A percentile compares a stretch with the other conserved stretches of the same genome.
Conservation (phyloP, 1,139 yeast genomes). For the Kazachstania sp. region DNA sequence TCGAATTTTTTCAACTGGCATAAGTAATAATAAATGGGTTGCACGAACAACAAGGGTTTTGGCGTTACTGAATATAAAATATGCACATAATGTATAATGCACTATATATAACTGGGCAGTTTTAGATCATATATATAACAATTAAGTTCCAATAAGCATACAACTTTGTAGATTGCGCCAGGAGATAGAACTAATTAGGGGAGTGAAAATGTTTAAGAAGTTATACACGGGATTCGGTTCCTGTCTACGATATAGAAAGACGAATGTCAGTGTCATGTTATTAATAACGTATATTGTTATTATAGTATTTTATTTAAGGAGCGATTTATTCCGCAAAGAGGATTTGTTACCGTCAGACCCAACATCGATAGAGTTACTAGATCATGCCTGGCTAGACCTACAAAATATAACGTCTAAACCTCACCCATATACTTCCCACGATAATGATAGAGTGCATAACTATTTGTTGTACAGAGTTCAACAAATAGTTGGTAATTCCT, state of each 20-base stretch:
- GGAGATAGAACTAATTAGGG: background rate
- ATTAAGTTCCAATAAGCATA: background rate
- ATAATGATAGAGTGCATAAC: constrained; percentile 68
- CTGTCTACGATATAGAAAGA: constrained; percentile 24
- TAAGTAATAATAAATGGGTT: too few species aligned
- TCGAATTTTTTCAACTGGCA: too few species aligned
- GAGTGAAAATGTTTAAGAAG: background rate
- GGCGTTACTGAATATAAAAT: too few species aligned
- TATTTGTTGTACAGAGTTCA: constrained; percentile 45
- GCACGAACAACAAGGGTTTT: too few species aligned
- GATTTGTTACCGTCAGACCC: constrained; percentile 11
- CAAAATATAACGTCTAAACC: constrained; percentile 55
- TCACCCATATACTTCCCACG: constrained; percentile 73
- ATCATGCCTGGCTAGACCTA: constrained; percentile 58
- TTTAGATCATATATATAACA: too few species aligned
- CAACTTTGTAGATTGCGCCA: background rate
- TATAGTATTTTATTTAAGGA: constrained; percentile 15
- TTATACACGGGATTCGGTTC: constrained; percentile 8
- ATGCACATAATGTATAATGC: too few species aligned
- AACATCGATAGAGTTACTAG: constrained; percentile 30
- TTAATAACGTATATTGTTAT: constrained; percentile 16
- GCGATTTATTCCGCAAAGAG: constrained; percentile 13
- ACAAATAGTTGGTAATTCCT: constrained; percentile 22
- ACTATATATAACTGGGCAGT: too few species aligned
- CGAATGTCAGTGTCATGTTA: constrained; percentile 24